Evolutionary conservation across 768 basidiomycete genomes (phyloP).

Genomic region (Clathrus columnatus): DNA sequence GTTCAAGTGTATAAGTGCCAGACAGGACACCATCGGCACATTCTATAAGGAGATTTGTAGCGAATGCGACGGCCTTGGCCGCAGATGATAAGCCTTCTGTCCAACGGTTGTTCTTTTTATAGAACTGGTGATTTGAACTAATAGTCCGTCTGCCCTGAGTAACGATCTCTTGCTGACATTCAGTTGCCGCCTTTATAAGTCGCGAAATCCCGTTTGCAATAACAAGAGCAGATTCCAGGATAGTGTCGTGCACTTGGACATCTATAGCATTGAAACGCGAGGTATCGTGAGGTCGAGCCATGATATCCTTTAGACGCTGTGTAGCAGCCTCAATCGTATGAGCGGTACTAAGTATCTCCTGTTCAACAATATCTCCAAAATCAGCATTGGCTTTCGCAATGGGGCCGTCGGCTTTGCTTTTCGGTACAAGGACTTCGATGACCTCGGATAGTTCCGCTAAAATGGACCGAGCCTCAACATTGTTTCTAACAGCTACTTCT

Average conservation of each 20-base stretch:
- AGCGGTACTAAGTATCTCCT: slow-evolving; percentile 92
- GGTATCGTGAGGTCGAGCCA: slow-evolving; percentile 82
- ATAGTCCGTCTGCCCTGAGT: slow-evolving; percentile 88
- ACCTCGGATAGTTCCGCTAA: slow-evolving; percentile 80
- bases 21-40: slow-evolving; percentile 96
- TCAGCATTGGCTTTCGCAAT: slow-evolving; percentile 79
- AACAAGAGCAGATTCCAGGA: slow-evolving; percentile 85
- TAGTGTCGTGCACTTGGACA: slow-evolving; percentile 95
- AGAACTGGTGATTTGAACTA: slow-evolving; percentile 93
- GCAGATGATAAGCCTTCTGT: slow-evolving; percentile 98
- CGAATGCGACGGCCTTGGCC: slow-evolving; percentile 95
- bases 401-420: slow-evolving; percentile 61
- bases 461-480: slow-evolving; percentile 73
- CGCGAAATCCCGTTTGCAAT: slow-evolving; percentile 94
- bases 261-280: slow-evolving; percentile 86
- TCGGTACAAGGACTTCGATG: slow-evolving; percentile 80
- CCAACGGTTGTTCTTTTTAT: slow-evolving; percentile 99
- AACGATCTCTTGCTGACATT: slow-evolving; percentile 97
- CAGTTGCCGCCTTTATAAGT: slow-evolving; percentile 92
- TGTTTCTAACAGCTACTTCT: slow-evolving; percentile 84
- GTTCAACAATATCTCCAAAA: slow-evolving; percentile 91
- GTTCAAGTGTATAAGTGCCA: slow-evolving; percentile 93
- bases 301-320: slow-evolving; percentile 80
- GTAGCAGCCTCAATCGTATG: slow-evolving; percentile 91
- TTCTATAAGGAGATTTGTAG: slow-evolving; percentile 92